Evolutionary conservation across 2,329 filamentous ascomycete genomes (phyloP), one percentile per base, ranked within the genome.

Genomic region (Penicillium crustosum): DNA sequence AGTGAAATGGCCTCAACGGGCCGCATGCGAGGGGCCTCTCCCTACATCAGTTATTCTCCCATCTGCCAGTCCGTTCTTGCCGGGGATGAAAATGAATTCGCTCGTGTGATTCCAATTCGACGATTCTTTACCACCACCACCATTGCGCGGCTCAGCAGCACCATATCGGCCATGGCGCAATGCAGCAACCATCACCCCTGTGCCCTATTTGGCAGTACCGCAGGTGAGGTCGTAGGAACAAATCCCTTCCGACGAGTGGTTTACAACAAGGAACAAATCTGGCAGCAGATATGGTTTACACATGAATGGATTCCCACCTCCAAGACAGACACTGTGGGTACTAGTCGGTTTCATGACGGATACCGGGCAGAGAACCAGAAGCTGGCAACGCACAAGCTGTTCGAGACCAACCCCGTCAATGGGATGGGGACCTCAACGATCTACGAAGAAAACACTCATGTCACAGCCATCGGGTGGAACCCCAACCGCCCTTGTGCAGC

Each of bases 401-500:
- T 66, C 0, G 73, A 75, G 38, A 61, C 65, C n/a, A 70, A 69
- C 44, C 61, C 73, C 29, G 61, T 70, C 45, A 70, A 71, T 45
- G 69, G 71, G 2, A 61, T 66, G n/a, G 67, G 69, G 57, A 66
- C 73, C 43, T 72, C 77, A 27, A 75, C 76, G 3, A 78, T 88
- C 12, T 82, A 86, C 65, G 87, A 90, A 55, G 82, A 87, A 48
- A 76, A 82, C 61, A 87, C 85, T 10, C 81, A 86, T 47, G 77
- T 90, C 61, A 86, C 86, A 6, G 78, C 81, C 2, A 75, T 88
- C 25, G 81, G 82, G 41, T 90, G 88, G 88, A 90, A 90, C 67
- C 86, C 87, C 2, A 89, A 90, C 65, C 70, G 79, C 36, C 76
- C 79, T n/a, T 87, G 81, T 65, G 85, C 86, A 13, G 87, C 82